phyloP scores from a whole-genome alignment of 1,284 basidiomycete genomes.

The Puccinia novopanici region DNA sequence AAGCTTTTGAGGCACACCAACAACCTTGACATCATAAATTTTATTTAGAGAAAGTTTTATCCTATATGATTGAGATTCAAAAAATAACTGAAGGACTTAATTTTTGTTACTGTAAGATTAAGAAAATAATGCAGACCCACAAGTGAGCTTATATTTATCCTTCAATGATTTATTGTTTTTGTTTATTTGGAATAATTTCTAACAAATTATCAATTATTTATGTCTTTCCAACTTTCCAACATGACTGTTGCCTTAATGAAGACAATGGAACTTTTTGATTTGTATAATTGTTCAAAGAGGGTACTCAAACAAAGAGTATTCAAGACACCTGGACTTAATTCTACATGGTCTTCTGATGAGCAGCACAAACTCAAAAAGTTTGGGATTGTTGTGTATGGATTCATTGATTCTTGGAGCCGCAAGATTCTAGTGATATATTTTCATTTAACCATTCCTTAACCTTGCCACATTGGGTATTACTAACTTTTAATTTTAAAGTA shows the following conservation, averaged over 20 bases:
- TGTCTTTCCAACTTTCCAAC: not conserved
- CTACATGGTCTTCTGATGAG: not conserved
- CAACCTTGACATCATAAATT: not conserved
- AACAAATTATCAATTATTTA: not conserved
- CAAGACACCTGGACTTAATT: not conserved
- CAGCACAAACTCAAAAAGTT: not conserved
- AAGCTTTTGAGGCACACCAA: not conserved
- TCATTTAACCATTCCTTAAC: not conserved
- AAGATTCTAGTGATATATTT: not conserved
- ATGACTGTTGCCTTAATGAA: not conserved
- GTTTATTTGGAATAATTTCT: not conserved
- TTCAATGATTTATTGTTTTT: not conserved
- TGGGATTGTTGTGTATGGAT: not conserved
- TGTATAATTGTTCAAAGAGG: not conserved
- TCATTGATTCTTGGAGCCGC: not conserved
- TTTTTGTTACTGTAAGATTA: not conserved
- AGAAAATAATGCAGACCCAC: not conserved
- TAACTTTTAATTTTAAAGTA: not conserved
- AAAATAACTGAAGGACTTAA: not conserved
- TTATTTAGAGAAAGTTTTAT: not conserved
- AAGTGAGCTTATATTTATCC: not conserved
- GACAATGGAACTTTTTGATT: not conserved
- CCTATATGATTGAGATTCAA: not conserved
- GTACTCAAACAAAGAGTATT: not conserved
- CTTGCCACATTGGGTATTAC: not conserved